Evolutionary conservation across 106 monocot species (phyloP).

Genomic region (Apostasia ramifera): DNA sequence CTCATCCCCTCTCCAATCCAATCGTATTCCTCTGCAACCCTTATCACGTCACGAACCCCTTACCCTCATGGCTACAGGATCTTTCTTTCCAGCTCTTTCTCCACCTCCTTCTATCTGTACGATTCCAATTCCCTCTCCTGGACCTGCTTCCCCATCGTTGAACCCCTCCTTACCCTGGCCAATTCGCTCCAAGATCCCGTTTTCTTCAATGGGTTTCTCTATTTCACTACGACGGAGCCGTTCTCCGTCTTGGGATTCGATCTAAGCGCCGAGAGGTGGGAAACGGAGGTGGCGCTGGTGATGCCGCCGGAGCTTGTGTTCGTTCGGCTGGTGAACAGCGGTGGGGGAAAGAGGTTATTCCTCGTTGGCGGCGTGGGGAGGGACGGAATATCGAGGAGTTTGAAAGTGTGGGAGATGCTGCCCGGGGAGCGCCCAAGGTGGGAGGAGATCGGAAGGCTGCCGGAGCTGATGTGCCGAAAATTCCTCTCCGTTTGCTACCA

Average conservation of each 20-base stretch:
- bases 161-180: slow-evolving; percentile 3
- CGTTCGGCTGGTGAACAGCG: slow-evolving; percentile 20
- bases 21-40: slow-evolving; percentile 4
- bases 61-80: slow-evolving; percentile 28
- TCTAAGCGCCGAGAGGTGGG: slow-evolving; percentile 11
- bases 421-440: slow-evolving; percentile 5
- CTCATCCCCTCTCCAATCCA: slow-evolving; percentile 9
- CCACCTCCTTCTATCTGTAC: slow-evolving; percentile 26
- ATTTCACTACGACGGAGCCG: slow-evolving; percentile 35
- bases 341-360: slow-evolving; percentile 16
- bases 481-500: slow-evolving; percentile 48
- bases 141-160: slow-evolving; percentile 16
- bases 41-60: not conserved
- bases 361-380: slow-evolving; percentile 34
- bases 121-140: slow-evolving; percentile 19
- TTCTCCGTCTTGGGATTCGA: slow-evolving; percentile 26
- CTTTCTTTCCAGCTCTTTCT: slow-evolving; percentile 21
- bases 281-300: not conserved
- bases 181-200: slow-evolving; percentile 9
- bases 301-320: slow-evolving; percentile 27
- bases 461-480: slow-evolving; percentile 53
- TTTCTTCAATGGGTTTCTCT: slow-evolving; percentile 17
- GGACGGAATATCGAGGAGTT: slow-evolving; percentile 40
- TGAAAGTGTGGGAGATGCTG: slow-evolving; percentile 39
- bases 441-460: slow-evolving; percentile 45